Base-by-base conservation (phyloP, 331 rosid species). In the Stylosanthes scabra region DNA sequence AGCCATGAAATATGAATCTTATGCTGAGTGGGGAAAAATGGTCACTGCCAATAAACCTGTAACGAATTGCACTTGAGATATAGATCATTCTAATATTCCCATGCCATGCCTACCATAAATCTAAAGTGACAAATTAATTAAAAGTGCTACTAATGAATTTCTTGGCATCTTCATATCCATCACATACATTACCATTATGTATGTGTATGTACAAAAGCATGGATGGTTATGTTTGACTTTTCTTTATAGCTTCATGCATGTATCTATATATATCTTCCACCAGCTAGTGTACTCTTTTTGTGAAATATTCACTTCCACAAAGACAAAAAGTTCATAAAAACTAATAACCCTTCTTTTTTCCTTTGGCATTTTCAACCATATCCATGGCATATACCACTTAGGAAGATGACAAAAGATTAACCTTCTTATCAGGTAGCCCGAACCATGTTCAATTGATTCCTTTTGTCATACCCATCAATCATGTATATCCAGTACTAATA, bases 261-360 rank as follows among this genome's bases (percentile, higher is more conserved):
- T 20, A 20, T 20, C 25, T 20, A 20, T 20, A 20, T 52, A 25
- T 6, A 7, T 25, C 58, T 39, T 69, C 63, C 31, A 39, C 52
- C 4, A 34, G 39, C 4, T 3, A 34, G 7, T 39, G 63, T 54
- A 29, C 25, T 69, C 63, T 9, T 69, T 68, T 16, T 40, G 52
- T 54, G 52, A 69, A 54, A 69, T 69, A 70, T 70, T 70, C 64
- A 70, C 5, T 70, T 70, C 54, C 65, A 70, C 64, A 64, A 55
- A 20, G 54, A 34, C 74, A 55, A 70, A 70, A 70, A 54, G 74
- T 56, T 62, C 74, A 76, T n/a, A 7, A 8, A 12, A 12, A 15
- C 25, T 20, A 20, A 20, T 20, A 20, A 20, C 2, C 5, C 14
- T 15, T n/a, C 14, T 14, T 14, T 15, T 13, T 14, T 15, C 9